phyloP scores from a whole-genome alignment of 306 rosid species.

The Rubus parviflorus region DNA sequence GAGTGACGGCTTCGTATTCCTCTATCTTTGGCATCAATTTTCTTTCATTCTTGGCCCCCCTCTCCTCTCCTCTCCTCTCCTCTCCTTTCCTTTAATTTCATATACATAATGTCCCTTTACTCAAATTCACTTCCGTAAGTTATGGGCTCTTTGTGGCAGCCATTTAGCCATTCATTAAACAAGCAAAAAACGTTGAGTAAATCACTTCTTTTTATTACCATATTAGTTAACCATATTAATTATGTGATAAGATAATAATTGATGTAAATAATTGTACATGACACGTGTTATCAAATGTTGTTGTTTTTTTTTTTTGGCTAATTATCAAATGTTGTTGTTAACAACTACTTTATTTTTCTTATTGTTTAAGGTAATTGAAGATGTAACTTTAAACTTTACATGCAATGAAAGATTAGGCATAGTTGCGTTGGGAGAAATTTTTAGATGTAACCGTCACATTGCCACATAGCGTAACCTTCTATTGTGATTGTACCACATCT shows the following conservation, averaged over 20 bases:
- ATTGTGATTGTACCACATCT: too few relatives aligned
- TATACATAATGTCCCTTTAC: conserved; percentile 10
- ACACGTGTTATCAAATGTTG: too few relatives aligned
- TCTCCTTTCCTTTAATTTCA: neutral
- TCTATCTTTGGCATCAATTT: conserved; percentile 48
- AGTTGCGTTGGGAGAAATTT: too few relatives aligned
- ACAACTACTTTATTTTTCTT: too few relatives aligned
- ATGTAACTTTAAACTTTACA: neutral
- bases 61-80: neutral
- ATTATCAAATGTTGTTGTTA: too few relatives aligned
- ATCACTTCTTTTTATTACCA: conserved; percentile 5
- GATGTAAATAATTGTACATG: too few relatives aligned
- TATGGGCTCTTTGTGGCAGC: conserved; percentile 19
- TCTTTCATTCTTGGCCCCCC: conserved; percentile 37
- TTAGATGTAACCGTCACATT: too few relatives aligned
- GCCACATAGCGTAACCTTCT: too few relatives aligned
- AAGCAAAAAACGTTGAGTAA: neutral
- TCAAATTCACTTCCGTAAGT: conserved; percentile 48
- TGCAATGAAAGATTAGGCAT: neutral
- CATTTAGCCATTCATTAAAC: neutral
- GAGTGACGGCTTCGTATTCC: conserved; percentile 97
- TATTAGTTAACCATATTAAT: neutral
- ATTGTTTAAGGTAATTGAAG: too few relatives aligned
- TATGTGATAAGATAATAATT: neutral
- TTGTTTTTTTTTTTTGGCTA: too few relatives aligned